These are phyloP conservation scores for Graphium sp. DNA, from an alignment of 2,329 filamentous ascomycete genomes.

Conservation along the genomic window DNA sequence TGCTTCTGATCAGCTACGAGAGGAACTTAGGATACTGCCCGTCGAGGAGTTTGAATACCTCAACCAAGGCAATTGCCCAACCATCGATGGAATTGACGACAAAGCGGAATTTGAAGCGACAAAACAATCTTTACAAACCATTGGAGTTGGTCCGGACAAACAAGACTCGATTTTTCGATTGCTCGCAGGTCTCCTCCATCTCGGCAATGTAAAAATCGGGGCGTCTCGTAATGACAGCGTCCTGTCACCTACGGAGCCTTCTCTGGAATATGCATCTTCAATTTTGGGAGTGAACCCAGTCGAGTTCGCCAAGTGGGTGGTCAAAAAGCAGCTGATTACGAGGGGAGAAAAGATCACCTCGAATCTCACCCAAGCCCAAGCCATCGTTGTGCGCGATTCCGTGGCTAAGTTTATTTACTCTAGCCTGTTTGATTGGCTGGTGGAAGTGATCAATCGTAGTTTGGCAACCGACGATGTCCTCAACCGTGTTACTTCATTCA, in stretches of 20 bases:
- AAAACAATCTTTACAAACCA: slow-evolving; percentile 68
- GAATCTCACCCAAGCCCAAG: slow-evolving; percentile 85
- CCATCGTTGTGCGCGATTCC: slow-evolving; percentile 85
- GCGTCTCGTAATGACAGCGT: slow-evolving; percentile 79
- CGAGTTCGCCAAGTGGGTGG: slow-evolving; percentile 93
- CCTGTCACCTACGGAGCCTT: slow-evolving; percentile 63
- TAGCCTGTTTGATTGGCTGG: slow-evolving; percentile 94
- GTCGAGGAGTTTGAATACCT: slow-evolving; percentile 91
- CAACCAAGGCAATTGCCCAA: slow-evolving; percentile 83
- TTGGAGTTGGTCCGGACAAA: slow-evolving; percentile 59
- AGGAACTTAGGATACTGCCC: slow-evolving; percentile 62
- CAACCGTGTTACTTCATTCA: slow-evolving; percentile 71
- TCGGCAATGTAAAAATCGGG: slow-evolving; percentile 93
- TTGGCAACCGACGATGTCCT: slow-evolving; percentile 81
- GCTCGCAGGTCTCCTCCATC: slow-evolving; percentile 76
- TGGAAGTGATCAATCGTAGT: slow-evolving; percentile 88
- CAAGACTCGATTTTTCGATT: slow-evolving; percentile 81
- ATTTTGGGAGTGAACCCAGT: slow-evolving; percentile 75
- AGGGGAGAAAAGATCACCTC: slow-evolving; percentile 96
- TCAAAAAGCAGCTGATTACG: slow-evolving; percentile 96
- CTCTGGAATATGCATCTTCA: slow-evolving; percentile 62
- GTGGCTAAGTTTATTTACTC: slow-evolving; percentile 99
- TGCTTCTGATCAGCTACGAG: slow-evolving; percentile 66
- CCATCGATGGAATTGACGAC: slow-evolving; percentile 90
- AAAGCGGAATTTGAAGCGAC: slow-evolving; percentile 86